phyloP scores from a whole-genome alignment of 352 stramenopile species.

The Globisporangium ultimum region DNA sequence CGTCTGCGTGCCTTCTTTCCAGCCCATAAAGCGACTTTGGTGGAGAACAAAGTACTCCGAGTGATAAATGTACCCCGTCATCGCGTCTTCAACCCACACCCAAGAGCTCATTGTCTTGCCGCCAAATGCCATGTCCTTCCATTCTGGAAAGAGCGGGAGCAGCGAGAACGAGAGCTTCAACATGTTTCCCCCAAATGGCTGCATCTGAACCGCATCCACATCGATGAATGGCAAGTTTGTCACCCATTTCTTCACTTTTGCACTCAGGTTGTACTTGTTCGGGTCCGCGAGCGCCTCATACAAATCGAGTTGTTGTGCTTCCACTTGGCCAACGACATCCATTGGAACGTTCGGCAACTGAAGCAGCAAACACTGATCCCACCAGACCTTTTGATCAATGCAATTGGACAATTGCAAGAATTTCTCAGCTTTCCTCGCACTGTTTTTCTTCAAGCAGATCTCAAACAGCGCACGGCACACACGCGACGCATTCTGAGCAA shows the following conservation, averaged over 20 bases:
- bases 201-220: slow-evolving; percentile 68
- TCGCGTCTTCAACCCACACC: slow-evolving; percentile 97
- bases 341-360: slow-evolving; percentile 90
- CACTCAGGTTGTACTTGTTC: slow-evolving; percentile 32
- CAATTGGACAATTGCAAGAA: slow-evolving; percentile 96
- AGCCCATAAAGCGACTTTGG: slow-evolving; percentile 67
- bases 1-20: slow-evolving; percentile 57
- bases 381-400: slow-evolving; percentile 98
- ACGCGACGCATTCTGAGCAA: slow-evolving; percentile 97
- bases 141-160: slow-evolving; percentile 61
- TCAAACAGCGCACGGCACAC: slow-evolving; percentile 99
- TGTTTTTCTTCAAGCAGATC: slow-evolving; percentile 94
- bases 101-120: slow-evolving; percentile 86
- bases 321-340: slow-evolving; percentile 86
- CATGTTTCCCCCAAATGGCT: slow-evolving; percentile 96
- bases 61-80: slow-evolving; percentile 92
- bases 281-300: slow-evolving; percentile 53
- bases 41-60: slow-evolving; percentile 89
- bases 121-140: slow-evolving; percentile 56
- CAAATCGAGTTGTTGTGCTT: slow-evolving; percentile 66
- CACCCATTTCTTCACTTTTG: slow-evolving; percentile 72
- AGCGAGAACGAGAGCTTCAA: slow-evolving; percentile 89
- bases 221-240: slow-evolving; percentile 66
- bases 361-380: slow-evolving; percentile 93
- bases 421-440: slow-evolving; percentile 84